Evolutionary conservation across 2,329 filamentous ascomycete genomes (phyloP).

Genomic region (Hypoxylon sp.): DNA sequence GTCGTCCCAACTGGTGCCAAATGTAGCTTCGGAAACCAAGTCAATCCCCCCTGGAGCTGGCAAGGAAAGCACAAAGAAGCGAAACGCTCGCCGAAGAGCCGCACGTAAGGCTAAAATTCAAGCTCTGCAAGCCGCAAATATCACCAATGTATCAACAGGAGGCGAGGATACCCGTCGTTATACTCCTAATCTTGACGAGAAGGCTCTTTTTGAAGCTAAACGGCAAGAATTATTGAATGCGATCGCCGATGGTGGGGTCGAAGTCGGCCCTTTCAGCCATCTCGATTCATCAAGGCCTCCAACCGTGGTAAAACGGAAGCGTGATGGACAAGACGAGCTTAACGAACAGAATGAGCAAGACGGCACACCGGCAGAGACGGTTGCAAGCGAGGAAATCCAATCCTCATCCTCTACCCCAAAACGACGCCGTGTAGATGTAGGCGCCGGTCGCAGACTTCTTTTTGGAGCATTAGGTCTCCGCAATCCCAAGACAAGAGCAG

Average conservation of each 20-base stretch:
- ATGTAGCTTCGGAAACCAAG: constrained; percentile 2
- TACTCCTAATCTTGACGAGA: constrained; percentile 48
- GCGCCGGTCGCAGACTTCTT: constrained; percentile 76
- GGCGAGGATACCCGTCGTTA: constrained; percentile 15
- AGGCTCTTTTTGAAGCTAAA: constrained; percentile 64
- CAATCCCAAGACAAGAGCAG: constrained; percentile 76
- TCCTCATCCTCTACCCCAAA: constrained; percentile 50
- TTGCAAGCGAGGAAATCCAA: constrained; percentile 24
- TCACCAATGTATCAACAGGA: background rate
- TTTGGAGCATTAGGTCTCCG: constrained; percentile 81
- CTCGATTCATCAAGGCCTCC: constrained; percentile 14
- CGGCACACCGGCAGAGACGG: constrained; percentile 20
- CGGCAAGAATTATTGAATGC: constrained; percentile 67
- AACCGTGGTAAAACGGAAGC: constrained; percentile 48
- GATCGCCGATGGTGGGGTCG: constrained; percentile 67
- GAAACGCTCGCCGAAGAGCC: constrained; percentile 66
- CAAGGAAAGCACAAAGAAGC: constrained; percentile 63
- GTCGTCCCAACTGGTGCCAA: constrained; percentile 13
- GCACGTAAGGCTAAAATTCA: constrained; percentile 55
- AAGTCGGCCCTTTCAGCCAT: constrained; percentile 56
- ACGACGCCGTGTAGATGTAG: constrained; percentile 62
- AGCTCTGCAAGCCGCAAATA: constrained; percentile 36
- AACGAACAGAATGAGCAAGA: constrained; percentile 12
- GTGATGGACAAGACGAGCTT: constrained; percentile 20
- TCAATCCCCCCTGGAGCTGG: constrained; percentile 56